A percentile compares a stretch with the other conserved stretches of the same genome.
phyloP scores from a whole-genome alignment of 1,284 basidiomycete genomes.

The Boletellus deceptivus region DNA sequence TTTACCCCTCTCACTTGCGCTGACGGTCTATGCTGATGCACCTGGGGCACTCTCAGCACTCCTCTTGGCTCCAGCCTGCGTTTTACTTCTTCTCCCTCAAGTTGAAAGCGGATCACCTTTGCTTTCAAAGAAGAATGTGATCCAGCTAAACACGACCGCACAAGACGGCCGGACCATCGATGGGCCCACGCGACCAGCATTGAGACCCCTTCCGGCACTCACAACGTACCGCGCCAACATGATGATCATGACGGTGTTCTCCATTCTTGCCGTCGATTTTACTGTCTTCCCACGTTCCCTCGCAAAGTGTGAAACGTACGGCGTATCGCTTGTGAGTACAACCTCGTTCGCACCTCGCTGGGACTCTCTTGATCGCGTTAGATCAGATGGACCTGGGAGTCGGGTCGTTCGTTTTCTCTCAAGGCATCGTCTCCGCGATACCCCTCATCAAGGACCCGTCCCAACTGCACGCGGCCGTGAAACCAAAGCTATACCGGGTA shows the following conservation, averaged over 20 bases:
- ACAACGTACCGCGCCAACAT: slow-evolving; percentile 93
- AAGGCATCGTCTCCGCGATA: slow-evolving; percentile 85
- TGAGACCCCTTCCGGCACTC: slow-evolving; percentile 61
- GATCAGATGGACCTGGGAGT: slow-evolving; percentile 95
- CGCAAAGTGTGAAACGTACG: slow-evolving; percentile 94
- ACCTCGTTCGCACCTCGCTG: neutral
- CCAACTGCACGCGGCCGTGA: slow-evolving; percentile 48
- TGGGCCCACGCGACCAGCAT: slow-evolving; percentile 23
- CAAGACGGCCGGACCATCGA: slow-evolving; percentile 13
- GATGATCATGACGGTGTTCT: slow-evolving; percentile 90
- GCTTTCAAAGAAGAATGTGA: slow-evolving; percentile 41
- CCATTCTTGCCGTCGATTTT: slow-evolving; percentile 97
- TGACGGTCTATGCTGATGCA: slow-evolving; percentile 70
- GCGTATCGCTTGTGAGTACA: slow-evolving; percentile 78
- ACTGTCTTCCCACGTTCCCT: slow-evolving; percentile 84
- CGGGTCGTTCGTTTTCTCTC: slow-evolving; percentile 93
- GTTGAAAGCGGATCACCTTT: slow-evolving; percentile 48
- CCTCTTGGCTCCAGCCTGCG: slow-evolving; percentile 45
- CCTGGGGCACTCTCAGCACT: slow-evolving; percentile 54
- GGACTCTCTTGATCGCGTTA: slow-evolving; percentile 4
- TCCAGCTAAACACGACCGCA: slow-evolving; percentile 13
- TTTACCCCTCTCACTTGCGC: slow-evolving; percentile 73
- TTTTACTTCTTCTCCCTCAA: slow-evolving; percentile 43
- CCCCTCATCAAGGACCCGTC: slow-evolving; percentile 65
- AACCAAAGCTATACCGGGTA: slow-evolving; percentile 50